phyloP scores from a whole-genome alignment of 495 filamentous ascomycete genomes.

The Penicillium odoratum region DNA sequence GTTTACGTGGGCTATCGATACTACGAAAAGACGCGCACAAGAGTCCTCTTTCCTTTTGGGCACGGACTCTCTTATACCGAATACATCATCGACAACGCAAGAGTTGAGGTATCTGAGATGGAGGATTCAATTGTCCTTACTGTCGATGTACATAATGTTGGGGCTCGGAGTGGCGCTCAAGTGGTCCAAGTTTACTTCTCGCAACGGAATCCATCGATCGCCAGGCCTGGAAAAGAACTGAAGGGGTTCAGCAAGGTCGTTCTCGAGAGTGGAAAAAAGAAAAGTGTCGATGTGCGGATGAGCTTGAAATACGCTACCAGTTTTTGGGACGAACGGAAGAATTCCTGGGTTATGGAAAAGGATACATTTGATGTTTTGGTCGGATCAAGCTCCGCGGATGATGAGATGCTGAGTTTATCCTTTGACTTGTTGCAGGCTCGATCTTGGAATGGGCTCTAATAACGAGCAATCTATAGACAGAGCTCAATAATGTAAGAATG shows the following conservation, averaged over 20 bases:
- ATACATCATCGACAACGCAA: constrained; percentile 51
- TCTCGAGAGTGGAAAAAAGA: constrained; percentile 4
- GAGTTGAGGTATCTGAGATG: constrained; percentile 3
- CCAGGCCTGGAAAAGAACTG: constrained; percentile 22
- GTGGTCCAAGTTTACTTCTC: neutral
- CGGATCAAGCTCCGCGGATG: too few relatives aligned
- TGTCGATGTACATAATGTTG: neutral
- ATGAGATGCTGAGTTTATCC: too few relatives aligned
- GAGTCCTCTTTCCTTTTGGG: constrained; percentile 64
- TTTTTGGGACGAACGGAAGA: constrained; percentile 22
- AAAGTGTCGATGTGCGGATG: constrained; percentile 8
- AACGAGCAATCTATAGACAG: too few relatives aligned
- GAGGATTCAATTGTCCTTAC: neutral
- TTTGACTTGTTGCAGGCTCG: too few relatives aligned
- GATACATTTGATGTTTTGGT: constrained; percentile 4
- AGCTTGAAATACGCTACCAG: constrained; percentile 15
- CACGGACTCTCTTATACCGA: constrained; percentile 67
- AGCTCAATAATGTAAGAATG: too few relatives aligned
- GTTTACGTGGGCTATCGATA: constrained; percentile 61
- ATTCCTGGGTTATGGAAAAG: constrained; percentile 12
- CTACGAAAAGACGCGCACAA: constrained; percentile 37
- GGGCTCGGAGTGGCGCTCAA: neutral
- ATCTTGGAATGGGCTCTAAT: too few relatives aligned
- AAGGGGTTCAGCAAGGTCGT: constrained; percentile 24
- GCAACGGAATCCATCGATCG: constrained; percentile 1